phyloP scores from a whole-genome alignment of 371 early-diverging fungal species.

The Rhizopus microsporus region DNA sequence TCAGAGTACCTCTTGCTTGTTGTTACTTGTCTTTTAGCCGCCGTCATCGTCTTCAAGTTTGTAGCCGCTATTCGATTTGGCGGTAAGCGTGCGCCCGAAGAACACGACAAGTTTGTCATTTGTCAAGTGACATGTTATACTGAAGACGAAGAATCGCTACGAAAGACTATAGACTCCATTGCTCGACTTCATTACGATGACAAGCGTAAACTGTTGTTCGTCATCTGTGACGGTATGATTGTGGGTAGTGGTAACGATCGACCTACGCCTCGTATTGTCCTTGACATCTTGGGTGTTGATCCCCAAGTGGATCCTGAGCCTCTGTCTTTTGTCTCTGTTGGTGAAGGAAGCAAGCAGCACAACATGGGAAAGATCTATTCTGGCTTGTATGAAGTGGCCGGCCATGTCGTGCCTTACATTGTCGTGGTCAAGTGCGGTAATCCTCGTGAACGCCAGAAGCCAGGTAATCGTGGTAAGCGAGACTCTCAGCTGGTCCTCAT shows the following conservation, averaged over 20 bases:
- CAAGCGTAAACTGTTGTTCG: slow-evolving; percentile 91
- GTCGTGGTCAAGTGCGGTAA: slow-evolving; percentile 94
- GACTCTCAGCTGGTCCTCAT: slow-evolving; percentile 99
- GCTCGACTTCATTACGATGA: slow-evolving; percentile 90
- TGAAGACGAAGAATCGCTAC: slow-evolving; percentile 94
- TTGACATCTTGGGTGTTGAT: slow-evolving; percentile 70
- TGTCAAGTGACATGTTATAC: slow-evolving; percentile 96
- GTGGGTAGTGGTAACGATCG: slow-evolving; percentile 77
- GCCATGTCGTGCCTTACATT: slow-evolving; percentile 78
- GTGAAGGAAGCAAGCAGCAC: slow-evolving; percentile 81
- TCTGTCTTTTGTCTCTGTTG: slow-evolving; percentile 82
- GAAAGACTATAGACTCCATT: slow-evolving; percentile 92
- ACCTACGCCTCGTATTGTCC: slow-evolving; percentile 74
- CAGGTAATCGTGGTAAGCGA: slow-evolving; percentile 98
- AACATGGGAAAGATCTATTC: slow-evolving; percentile 94
- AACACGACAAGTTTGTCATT: slow-evolving; percentile 90
- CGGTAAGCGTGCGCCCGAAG: slow-evolving; percentile 73
- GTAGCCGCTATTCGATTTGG: slow-evolving; percentile 90
- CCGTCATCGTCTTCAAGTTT: slow-evolving; percentile 89
- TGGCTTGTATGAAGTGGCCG: slow-evolving; percentile 81
- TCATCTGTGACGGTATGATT: slow-evolving; percentile 86
- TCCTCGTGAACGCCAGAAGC: slow-evolving; percentile 74
- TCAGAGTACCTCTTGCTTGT: slow-evolving; percentile 83
- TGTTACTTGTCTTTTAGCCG: slow-evolving; percentile 73
- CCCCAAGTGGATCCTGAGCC: slow-evolving; percentile 54